These are phyloP conservation scores for Neotropicomus parvogracilis DNA, from an alignment of 1,284 basidiomycete genomes.

Conservation along the genomic window DNA sequence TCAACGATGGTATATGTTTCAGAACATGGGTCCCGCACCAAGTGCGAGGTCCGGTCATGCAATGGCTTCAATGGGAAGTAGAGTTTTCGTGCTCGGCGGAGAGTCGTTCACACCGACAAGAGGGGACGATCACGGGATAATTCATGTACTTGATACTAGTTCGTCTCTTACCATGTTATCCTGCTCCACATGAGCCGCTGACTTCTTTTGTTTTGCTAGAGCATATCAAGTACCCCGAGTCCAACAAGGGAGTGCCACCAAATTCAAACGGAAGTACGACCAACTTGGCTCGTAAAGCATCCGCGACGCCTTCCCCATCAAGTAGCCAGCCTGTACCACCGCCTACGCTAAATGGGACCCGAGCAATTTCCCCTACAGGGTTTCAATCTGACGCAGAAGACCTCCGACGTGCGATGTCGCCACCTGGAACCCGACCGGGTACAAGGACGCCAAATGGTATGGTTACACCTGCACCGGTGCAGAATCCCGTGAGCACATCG, in stretches of 20 bases:
- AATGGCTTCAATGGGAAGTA: constrained; percentile 86
- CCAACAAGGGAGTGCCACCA: constrained; percentile 47
- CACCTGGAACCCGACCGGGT: constrained; percentile 41
- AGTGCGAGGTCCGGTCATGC: constrained; percentile 91
- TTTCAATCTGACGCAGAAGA: constrained; percentile 50
- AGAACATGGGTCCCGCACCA: constrained; percentile 97
- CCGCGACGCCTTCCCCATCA: constrained; percentile 36
- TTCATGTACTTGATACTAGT: constrained; percentile 95
- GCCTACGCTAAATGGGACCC: constrained; percentile 37
- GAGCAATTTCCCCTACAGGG: constrained; percentile 56
- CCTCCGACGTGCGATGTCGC: constrained; percentile 62
- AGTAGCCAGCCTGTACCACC: constrained; percentile 21
- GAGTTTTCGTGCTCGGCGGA: constrained; percentile 91
- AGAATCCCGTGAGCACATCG: constrained; percentile 10
- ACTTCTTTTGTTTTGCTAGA: constrained; percentile 40
- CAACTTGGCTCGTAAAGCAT: constrained; percentile 37
- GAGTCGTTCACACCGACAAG: constrained; percentile 79
- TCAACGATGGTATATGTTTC: constrained; percentile 97
- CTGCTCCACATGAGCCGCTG: background rate
- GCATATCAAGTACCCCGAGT: constrained; percentile 92
- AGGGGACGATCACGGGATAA: constrained; percentile 76
- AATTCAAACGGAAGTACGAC: constrained; percentile 33
- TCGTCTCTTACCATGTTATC: constrained; percentile 33
- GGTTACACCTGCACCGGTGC: constrained; percentile 29
- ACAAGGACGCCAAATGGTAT: constrained; percentile 45